These are phyloP conservation scores for Suillus placidus DNA, from an alignment of 768 basidiomycete genomes.

Conservation along the genomic window DNA sequence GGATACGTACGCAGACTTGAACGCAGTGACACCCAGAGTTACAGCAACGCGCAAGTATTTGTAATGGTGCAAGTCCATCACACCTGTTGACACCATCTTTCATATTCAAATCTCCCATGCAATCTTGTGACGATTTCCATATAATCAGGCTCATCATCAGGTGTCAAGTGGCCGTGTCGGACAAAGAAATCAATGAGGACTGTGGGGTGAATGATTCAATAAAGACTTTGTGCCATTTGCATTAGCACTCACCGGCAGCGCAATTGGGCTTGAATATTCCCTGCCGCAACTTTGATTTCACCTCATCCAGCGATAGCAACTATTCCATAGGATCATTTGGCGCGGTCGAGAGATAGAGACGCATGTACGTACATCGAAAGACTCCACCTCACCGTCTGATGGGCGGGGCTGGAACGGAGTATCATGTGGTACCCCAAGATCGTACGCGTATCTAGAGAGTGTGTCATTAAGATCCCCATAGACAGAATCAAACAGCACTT, in stretches of 20 bases:
- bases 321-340: constrained; percentile 30
- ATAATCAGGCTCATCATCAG: constrained; percentile 85
- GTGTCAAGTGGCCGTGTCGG: constrained; percentile 80
- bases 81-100: constrained; percentile 43
- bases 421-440: constrained; percentile 67
- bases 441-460: constrained; percentile 74
- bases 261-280: constrained; percentile 94
- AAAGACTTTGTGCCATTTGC: neutral
- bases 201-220: constrained; percentile 27
- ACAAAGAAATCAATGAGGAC: constrained; percentile 91
- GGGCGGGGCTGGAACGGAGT: constrained; percentile 66
- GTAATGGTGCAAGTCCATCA: neutral
- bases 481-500: constrained; percentile 25
- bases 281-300: constrained; percentile 63
- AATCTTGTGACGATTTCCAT: constrained; percentile 74
- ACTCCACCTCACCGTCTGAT: constrained; percentile 92
- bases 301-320: constrained; percentile 66
- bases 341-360: neutral
- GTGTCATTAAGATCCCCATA: constrained; percentile 2
- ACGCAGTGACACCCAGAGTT: neutral
- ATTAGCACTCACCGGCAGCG: constrained; percentile 61
- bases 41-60: neutral
- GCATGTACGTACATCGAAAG: constrained; percentile 68
- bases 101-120: constrained; percentile 72
- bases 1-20: neutral